These are phyloP conservation scores for Fusarium miscanthi DNA, from an alignment of 2,329 filamentous ascomycete species.

Conservation along the genomic window DNA sequence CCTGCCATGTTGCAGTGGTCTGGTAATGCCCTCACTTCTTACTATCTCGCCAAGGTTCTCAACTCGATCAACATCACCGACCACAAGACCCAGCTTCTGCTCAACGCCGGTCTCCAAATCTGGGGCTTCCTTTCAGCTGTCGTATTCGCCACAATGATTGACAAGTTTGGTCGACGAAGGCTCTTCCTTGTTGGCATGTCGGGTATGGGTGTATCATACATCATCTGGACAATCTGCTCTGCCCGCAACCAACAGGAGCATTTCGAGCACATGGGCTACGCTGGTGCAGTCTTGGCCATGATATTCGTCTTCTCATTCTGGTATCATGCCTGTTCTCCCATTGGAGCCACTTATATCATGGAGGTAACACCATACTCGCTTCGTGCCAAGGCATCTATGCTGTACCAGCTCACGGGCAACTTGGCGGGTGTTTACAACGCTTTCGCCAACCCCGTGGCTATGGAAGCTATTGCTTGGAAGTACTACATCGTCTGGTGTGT, in stretches of 20 bases:
- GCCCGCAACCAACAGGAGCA: constrained; percentile 49
- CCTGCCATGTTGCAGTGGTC: constrained; percentile 48
- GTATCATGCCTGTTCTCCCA: constrained; percentile 52
- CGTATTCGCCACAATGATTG: constrained; percentile 52
- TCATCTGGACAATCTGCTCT: constrained; percentile 55
- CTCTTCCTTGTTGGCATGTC: constrained; percentile 53
- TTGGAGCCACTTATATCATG: constrained; percentile 58
- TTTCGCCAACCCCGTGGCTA: constrained; percentile 57
- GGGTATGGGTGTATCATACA: constrained; percentile 51
- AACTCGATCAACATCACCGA: constrained; percentile 54
- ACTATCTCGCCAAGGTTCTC: constrained; percentile 55
- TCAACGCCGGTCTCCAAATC: constrained; percentile 47
- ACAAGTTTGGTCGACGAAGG: constrained; percentile 54
- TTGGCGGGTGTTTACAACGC: constrained; percentile 51
- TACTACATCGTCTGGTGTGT: constrained; percentile 59
- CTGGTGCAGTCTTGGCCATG: constrained; percentile 57
- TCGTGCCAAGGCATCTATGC: constrained; percentile 45
- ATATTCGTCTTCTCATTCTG: constrained; percentile 42
- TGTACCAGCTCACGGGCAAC: constrained; percentile 46
- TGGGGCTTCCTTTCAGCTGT: constrained; percentile 53
- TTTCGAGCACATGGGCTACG: constrained; percentile 46
- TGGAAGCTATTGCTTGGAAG: constrained; percentile 55
- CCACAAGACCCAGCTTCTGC: constrained; percentile 45
- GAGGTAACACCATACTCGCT: constrained; percentile 55
- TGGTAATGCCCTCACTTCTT: constrained; percentile 49